Percentiles rank a stretch among this genome's conserved stretches.
phyloP scores from a whole-genome alignment of 2,329 filamentous ascomycete genomes.

The Penicillium frequentans region DNA sequence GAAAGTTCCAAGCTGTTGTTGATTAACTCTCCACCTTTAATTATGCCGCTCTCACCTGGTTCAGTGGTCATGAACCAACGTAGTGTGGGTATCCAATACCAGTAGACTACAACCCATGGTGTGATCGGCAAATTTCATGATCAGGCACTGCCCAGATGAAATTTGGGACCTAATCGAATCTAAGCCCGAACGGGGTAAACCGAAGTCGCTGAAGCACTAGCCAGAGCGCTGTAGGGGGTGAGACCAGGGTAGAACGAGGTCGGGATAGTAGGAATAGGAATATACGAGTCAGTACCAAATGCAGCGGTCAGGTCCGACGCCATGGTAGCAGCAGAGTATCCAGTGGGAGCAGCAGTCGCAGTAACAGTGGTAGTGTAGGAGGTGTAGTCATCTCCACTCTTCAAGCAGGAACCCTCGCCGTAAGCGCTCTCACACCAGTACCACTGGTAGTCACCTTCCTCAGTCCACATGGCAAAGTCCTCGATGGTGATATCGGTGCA shows the following conservation, averaged over 20 bases:
- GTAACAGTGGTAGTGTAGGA: slow-evolving; percentile 19
- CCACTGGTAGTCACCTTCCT: slow-evolving; percentile 21
- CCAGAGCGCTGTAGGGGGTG: slow-evolving; percentile 30
- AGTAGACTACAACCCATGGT: no score
- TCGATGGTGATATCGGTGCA: slow-evolving; percentile 54
- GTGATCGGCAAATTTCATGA: no score
- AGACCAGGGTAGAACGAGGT: slow-evolving; percentile 31
- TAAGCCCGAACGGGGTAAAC: neutral
- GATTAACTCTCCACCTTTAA: no score
- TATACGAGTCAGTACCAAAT: slow-evolving; percentile 22
- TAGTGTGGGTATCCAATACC: no score
- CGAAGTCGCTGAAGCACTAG: slow-evolving; percentile 13
- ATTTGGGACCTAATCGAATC: no score
- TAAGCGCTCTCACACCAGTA: slow-evolving; percentile 53
- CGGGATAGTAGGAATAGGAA: slow-evolving; percentile 28
- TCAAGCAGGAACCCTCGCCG: slow-evolving; percentile 49
- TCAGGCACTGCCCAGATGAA: no score
- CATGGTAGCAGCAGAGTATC: slow-evolving; percentile 28
- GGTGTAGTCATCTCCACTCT: slow-evolving; percentile 21
- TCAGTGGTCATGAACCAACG: no score
- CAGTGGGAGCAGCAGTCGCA: slow-evolving; percentile 24
- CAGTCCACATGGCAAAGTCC: slow-evolving; percentile 51
- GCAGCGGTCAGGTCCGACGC: slow-evolving; percentile 21
- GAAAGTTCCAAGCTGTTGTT: no score
- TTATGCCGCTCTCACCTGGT: no score